These are phyloP conservation scores for Jasminum sambac DNA, from an alignment of 257 asterid genomes.

Conservation along the genomic window DNA sequence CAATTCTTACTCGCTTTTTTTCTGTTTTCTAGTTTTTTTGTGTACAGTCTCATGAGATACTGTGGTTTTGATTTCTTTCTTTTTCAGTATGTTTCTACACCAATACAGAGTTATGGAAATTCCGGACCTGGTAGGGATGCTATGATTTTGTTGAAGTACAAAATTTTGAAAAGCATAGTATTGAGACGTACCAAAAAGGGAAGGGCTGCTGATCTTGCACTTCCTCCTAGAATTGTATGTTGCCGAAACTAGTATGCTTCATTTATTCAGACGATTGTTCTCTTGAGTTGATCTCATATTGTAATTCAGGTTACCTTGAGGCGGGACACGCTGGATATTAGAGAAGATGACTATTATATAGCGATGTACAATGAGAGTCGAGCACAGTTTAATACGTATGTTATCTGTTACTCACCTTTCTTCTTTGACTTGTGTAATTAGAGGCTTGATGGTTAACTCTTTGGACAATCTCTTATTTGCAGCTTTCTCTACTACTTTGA, in stretches of 20 bases:
- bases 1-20: slow-evolving; percentile 7
- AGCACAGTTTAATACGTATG: slow-evolving; percentile 90
- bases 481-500: background rate
- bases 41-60: slow-evolving; percentile 16
- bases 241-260: slow-evolving; percentile 13
- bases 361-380: slow-evolving; percentile 85
- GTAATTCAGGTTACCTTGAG: slow-evolving; percentile 66
- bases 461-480: background rate
- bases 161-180: slow-evolving; percentile 71
- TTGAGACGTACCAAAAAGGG: slow-evolving; percentile 94
- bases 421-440: slow-evolving; percentile 3
- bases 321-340: slow-evolving; percentile 75
- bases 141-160: slow-evolving; percentile 80
- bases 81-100: slow-evolving; percentile 71
- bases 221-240: slow-evolving; percentile 87
- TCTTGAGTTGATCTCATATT: slow-evolving; percentile 12
- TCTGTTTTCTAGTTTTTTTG: slow-evolving; percentile 12
- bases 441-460: background rate
- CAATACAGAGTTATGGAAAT: slow-evolving; percentile 68
- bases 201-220: slow-evolving; percentile 98
- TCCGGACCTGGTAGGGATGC: slow-evolving; percentile 57
- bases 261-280: slow-evolving; percentile 13
- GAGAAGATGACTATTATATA: slow-evolving; percentile 88
- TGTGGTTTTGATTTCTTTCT: slow-evolving; percentile 22
- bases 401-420: slow-evolving; percentile 24